These are phyloP conservation scores for Xylaria nigripes DNA, from an alignment of 495 filamentous ascomycete species.

Conservation along the genomic window DNA sequence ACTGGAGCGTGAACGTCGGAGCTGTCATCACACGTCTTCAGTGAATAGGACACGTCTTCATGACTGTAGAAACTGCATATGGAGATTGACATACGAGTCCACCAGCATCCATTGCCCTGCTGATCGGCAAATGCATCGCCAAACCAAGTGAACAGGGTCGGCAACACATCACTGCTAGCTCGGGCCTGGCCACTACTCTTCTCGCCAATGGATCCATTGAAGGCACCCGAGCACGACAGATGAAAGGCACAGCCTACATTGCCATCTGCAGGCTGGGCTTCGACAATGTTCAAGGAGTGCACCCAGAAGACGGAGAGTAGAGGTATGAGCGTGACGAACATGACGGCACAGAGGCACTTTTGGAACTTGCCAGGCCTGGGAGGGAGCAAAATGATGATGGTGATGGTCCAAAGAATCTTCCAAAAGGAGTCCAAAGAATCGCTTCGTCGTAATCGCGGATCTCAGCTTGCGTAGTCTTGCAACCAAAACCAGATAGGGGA, in stretches of 20 bases:
- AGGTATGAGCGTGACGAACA: conserved; percentile 13
- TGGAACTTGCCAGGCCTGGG: conserved; percentile 1
- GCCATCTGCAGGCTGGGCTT: conserved; percentile 5
- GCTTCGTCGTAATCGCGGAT: background rate
- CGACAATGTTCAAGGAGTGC: conserved; percentile 8
- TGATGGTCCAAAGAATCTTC: conserved; percentile 6
- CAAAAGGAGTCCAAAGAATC: conserved; percentile 8
- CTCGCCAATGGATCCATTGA: conserved; percentile 45
- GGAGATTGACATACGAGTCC: conserved; percentile 21
- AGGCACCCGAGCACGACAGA: conserved; percentile 38
- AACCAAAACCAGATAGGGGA: background rate
- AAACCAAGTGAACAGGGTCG: conserved; percentile 26
- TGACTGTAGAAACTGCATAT: background rate
- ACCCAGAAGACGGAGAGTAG: conserved; percentile 11
- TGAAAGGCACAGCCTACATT: conserved; percentile 42
- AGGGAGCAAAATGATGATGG: conserved; percentile 6
- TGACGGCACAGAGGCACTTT: conserved; percentile 11
- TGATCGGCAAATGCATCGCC: conserved; percentile 23
- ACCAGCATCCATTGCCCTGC: conserved; percentile 23
- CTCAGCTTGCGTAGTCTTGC: background rate
- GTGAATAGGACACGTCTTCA: background rate
- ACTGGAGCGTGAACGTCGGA: conserved; percentile 56
- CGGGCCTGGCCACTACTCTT: conserved; percentile 49
- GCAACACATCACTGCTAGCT: conserved; percentile 36
- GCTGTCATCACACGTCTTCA: conserved; percentile 13